Percentiles rank a stretch among this genome's conserved stretches.
Evolutionary conservation across 176 grass and related monocot genomes (phyloP).

Genomic region (Eleusine coracana): DNA sequence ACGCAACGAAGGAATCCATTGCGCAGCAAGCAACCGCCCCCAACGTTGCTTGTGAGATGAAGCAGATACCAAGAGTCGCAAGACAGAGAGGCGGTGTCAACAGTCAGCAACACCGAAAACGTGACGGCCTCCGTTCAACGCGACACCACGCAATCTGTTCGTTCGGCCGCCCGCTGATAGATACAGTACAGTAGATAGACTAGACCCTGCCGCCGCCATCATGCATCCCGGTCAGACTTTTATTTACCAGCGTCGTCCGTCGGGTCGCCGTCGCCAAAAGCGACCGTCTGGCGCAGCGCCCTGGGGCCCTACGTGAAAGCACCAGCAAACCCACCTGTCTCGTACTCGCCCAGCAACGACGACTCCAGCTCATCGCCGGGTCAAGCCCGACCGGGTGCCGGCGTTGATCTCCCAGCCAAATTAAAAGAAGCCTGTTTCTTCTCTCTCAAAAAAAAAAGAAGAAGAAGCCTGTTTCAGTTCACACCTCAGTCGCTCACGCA

Average conservation of each 20-base stretch:
- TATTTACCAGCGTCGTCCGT: not conserved
- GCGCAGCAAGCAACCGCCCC: not conserved
- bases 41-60: not conserved
- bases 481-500: not conserved
- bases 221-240: not conserved
- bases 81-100: no score
- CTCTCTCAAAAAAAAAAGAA: no score
- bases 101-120: not conserved
- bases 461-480: not conserved
- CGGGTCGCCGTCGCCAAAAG: not conserved
- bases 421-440: not conserved
- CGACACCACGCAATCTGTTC: not conserved
- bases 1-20: not conserved
- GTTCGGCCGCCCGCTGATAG: not conserved
- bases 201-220: not conserved
- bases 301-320: not conserved
- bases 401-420: not conserved
- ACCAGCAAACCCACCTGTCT: slow-evolving; percentile 20
- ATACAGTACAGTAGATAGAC: not conserved
- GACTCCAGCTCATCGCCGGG: not conserved
- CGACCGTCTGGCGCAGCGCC: not conserved
- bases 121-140: not conserved
- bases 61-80: no score
- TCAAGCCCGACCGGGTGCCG: not conserved
- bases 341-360: not conserved